Base-by-base conservation (phyloP, 1,284 basidiomycete genomes). In the Vanrija sp. region DNA sequence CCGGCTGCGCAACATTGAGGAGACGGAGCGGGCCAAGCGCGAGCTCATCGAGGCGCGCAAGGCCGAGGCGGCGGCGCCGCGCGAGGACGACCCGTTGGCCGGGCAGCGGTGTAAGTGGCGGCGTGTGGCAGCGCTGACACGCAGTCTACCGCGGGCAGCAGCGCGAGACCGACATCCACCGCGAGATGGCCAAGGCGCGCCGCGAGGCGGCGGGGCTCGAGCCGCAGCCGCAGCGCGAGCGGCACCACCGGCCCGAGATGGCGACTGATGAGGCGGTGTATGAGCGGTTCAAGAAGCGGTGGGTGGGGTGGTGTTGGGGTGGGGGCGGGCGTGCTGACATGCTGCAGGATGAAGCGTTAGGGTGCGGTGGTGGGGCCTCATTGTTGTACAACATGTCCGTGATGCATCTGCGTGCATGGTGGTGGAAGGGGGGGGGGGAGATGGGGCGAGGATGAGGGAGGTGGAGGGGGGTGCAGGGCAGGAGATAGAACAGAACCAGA, bases 11-110 rank as follows among this genome's bases (percentile, higher is more conserved):
- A 98, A 97, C 70, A 98, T 98, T 45, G 91, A 96, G 69, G 88
- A 94, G 53, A 98, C 95, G 0, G 95, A 98, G 71, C 92, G 89
- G 63, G 95, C 93, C 0, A 97, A 97, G 75, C 82, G 90, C 1
- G 79, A 82, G 16, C 85, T 94, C 31, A 83, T 86, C 3, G 89
- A 96, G 57, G 81, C 83, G 51, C 80, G 84, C 31, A 82, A 84
- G 49, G 83, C 51, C 6, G 45, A n/a, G 62, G 15, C 38, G 82
- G 20, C 48, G 45, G 12, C 77, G 77, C 39, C 82, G 80, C 42
- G 59, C 61, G 69, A 76, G 24, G 81, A 79, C 16, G 81, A 81
- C 23, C 87, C 89, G 66, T 83, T 92, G 45, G 86, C 86, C 9
- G 85, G 87, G 15, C 82, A 87, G 9, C 83, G 93, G 63, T 97